Evolutionary conservation across 352 stramenopile species (phyloP), one percentile per base, ranked within the genome.

Genomic region (Blastocystis sp.): DNA sequence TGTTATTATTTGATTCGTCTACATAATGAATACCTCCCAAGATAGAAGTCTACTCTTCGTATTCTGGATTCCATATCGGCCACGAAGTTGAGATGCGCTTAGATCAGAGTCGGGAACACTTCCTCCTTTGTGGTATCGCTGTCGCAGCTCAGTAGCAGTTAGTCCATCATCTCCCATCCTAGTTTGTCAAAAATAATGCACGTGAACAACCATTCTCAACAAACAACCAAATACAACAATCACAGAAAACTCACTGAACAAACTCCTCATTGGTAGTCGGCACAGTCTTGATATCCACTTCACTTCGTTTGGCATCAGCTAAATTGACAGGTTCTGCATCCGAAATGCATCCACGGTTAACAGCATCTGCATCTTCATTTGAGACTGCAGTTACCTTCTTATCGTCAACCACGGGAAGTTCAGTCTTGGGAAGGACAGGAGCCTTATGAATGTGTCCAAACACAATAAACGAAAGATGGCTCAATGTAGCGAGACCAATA

Each of bases 401-500:
- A 32, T 37, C 71, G 16, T 65, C 58, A 21, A 37, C 61, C 12
- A 66, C 24, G 1, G 71, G 71, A 35, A 83, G 42, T 56, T 51
- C 49, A 16, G 35, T 63, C 42, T 65, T 63, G 2, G 39, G 39
- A 46, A 46, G 39, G 9, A 16, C 43, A 19, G 21, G n/a, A 24
- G 11, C 19, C 5, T 63, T 43, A 43, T 83, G 66, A 43, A 83
- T 24, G 78, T 94, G 91, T 89, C 94, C 91, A 69, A 91, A 92
- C 52, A 93, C 93, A 66, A 94, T 91, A 88, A 91, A 93, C 83
- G 94, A 75, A 1, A 95, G 91, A 87, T 92, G 94, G 39, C 94
- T 89, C 86, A 94, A 91, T 81, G 93, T 91, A 80, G 92, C 92
- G 85, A 94, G 91, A 5, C 91, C 91, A 71, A 94, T 89, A 89